A percentile compares a stretch with the other conserved stretches of the same genome.
These are phyloP conservation scores for Magnolia changhungtana DNA, from an alignment of 164 flowering plant genomes.

Conservation along the genomic window DNA sequence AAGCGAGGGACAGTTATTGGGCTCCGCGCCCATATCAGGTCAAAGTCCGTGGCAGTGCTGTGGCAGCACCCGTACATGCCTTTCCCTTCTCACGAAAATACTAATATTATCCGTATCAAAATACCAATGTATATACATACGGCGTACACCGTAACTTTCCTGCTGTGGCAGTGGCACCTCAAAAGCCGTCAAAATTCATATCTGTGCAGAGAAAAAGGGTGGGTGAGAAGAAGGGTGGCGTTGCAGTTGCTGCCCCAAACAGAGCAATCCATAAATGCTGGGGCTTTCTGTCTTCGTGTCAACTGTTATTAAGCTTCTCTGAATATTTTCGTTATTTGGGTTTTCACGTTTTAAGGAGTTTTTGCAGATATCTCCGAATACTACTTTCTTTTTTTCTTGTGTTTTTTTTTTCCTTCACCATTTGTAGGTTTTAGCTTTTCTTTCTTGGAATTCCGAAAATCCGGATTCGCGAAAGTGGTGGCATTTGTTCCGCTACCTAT, in stretches of 20 bases:
- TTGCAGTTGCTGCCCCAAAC: background rate
- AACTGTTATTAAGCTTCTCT: background rate
- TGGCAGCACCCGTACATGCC: background rate
- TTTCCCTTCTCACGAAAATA: background rate
- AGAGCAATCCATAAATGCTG: background rate
- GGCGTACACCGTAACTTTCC: background rate
- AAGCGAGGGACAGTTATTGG: background rate
- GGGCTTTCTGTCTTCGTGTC: background rate
- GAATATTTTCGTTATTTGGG: too few relatives aligned
- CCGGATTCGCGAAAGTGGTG: background rate
- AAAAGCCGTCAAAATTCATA: background rate
- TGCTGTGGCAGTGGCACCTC: background rate
- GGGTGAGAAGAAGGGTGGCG: background rate
- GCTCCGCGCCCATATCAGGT: background rate
- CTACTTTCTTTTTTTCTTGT: background rate
- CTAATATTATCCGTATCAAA: background rate
- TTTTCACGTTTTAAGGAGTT: background rate
- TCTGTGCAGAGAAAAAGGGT: too few relatives aligned
- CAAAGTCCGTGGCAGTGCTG: background rate
- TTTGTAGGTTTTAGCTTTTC: background rate
- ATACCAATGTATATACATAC: background rate
- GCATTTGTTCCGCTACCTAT: background rate
- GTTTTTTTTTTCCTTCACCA: background rate
- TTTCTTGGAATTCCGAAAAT: background rate
- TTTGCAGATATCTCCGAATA: background rate